A percentile compares a stretch with the other conserved stretches of the same genome.
Evolutionary conservation across 192 early-diverging fungal genomes (phyloP).

Genomic region (Linnemannia elongata): DNA sequence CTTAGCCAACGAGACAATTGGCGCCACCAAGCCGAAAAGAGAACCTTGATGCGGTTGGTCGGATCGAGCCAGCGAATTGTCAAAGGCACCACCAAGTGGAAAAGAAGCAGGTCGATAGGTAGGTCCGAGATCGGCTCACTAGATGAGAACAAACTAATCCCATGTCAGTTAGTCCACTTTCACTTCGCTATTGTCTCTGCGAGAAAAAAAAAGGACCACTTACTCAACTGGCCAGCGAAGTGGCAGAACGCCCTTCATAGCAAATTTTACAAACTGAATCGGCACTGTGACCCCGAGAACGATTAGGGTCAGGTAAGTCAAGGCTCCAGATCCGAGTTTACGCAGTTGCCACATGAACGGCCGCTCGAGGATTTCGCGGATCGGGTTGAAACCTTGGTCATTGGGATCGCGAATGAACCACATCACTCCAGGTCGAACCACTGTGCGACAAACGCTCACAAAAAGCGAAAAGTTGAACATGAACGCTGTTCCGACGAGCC

Average conservation of each 20-base stretch:
- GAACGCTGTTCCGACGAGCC: constrained; percentile 92
- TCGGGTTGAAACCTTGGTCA: constrained; percentile 93
- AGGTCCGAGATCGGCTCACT: constrained; percentile 79
- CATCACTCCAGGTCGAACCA: constrained; percentile 93
- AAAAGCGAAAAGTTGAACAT: constrained; percentile 95
- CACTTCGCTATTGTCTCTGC: neutral
- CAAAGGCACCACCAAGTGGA: constrained; percentile 83
- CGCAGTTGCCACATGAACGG: constrained; percentile 80
- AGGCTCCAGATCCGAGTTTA: constrained; percentile 83
- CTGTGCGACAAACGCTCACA: constrained; percentile 81
- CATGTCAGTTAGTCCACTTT: constrained; percentile 43
- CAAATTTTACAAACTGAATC: constrained; percentile 48
- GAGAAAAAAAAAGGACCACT: constrained; percentile 24
- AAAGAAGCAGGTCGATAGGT: constrained; percentile 80
- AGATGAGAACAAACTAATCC: constrained; percentile 22
- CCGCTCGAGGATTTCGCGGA: constrained; percentile 92
- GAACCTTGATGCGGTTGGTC: constrained; percentile 61
- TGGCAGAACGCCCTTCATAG: constrained; percentile 64
- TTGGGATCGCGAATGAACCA: constrained; percentile 99
- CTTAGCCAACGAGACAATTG: constrained; percentile 72
- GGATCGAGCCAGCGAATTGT: constrained; percentile 73
- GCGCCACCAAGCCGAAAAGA: constrained; percentile 83
- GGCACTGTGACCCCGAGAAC: constrained; percentile 75
- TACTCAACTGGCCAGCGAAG: constrained; percentile 77
- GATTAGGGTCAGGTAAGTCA: constrained; percentile 89